A percentile compares a stretch with the other conserved stretches of the same genome.
Evolutionary conservation across 2,329 filamentous ascomycete species (phyloP).

Genomic region (Fusarium brachygibbosum): DNA sequence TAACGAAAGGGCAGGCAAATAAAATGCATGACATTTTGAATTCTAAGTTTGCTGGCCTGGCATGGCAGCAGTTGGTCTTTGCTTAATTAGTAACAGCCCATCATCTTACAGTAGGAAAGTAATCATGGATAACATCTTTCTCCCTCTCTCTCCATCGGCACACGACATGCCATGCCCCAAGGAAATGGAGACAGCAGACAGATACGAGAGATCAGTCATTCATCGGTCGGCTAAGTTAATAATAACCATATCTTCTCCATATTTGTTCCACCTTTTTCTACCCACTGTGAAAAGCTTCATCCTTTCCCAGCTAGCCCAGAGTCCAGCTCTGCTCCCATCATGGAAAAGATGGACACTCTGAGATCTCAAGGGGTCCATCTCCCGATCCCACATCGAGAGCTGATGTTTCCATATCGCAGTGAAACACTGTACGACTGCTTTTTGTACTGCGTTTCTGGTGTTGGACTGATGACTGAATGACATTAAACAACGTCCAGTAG

Average conservation of each 20-base stretch:
- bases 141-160: slow-evolving; percentile 22
- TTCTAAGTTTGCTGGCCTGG: background rate
- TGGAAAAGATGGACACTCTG: slow-evolving; percentile 41
- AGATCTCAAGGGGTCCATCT: slow-evolving; percentile 37
- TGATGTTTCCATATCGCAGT: slow-evolving; percentile 14
- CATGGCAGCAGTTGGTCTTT: background rate
- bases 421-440: slow-evolving; percentile 26
- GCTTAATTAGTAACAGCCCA: slow-evolving; percentile 14
- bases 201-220: slow-evolving; percentile 33
- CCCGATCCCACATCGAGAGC: slow-evolving; percentile 33
- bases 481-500: background rate
- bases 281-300: slow-evolving; percentile 32
- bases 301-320: slow-evolving; percentile 9
- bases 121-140: slow-evolving; percentile 7
- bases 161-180: slow-evolving; percentile 14
- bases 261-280: slow-evolving; percentile 26
- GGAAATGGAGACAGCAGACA: slow-evolving; percentile 24
- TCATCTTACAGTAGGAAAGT: slow-evolving; percentile 5
- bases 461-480: background rate
- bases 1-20: slow-evolving; percentile 2
- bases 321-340: slow-evolving; percentile 24
- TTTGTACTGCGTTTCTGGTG: background rate
- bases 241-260: slow-evolving; percentile 34
- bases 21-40: slow-evolving; percentile 33
- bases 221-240: slow-evolving; percentile 19